Evolutionary conservation across 352 stramenopile genomes (phyloP).

Genomic region (Phytophthora macrochlamydospora): DNA sequence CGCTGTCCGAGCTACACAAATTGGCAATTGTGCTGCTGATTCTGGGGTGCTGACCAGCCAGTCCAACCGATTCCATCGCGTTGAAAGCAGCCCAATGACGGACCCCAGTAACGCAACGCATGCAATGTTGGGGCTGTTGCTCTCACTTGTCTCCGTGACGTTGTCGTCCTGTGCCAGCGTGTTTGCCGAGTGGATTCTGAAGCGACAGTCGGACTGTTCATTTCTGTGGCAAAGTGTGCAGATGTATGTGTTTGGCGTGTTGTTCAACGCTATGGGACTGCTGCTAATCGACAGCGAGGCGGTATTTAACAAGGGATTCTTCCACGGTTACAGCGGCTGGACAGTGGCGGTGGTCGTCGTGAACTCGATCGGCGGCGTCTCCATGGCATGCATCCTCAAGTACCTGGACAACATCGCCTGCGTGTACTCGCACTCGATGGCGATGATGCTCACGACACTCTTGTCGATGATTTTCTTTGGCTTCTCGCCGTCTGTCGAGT

Average conservation of each 20-base stretch:
- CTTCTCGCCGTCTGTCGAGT: constrained; percentile 84
- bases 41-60: constrained; percentile 86
- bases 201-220: constrained; percentile 63
- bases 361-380: constrained; percentile 75
- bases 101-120: constrained; percentile 11
- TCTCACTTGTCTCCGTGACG: constrained; percentile 71
- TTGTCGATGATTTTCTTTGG: constrained; percentile 87
- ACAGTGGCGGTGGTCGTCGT: constrained; percentile 75
- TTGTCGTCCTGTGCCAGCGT: constrained; percentile 88
- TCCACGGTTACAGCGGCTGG: constrained; percentile 81
- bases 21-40: constrained; percentile 78
- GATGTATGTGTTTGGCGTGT: constrained; percentile 75
- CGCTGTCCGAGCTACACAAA: constrained; percentile 69
- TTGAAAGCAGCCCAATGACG: background rate
- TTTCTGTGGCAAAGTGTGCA: constrained; percentile 86
- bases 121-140: constrained; percentile 46
- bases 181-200: constrained; percentile 85
- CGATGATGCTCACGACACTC: constrained; percentile 89
- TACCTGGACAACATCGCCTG: constrained; percentile 90
- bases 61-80: constrained; percentile 46
- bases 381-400: constrained; percentile 86
- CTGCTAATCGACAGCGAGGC: constrained; percentile 44
- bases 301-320: constrained; percentile 49
- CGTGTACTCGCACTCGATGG: constrained; percentile 83
- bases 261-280: constrained; percentile 74